Conservation (phyloP, 2,329 filamentous ascomycete species). For the Spiromastix sp. region DNA sequence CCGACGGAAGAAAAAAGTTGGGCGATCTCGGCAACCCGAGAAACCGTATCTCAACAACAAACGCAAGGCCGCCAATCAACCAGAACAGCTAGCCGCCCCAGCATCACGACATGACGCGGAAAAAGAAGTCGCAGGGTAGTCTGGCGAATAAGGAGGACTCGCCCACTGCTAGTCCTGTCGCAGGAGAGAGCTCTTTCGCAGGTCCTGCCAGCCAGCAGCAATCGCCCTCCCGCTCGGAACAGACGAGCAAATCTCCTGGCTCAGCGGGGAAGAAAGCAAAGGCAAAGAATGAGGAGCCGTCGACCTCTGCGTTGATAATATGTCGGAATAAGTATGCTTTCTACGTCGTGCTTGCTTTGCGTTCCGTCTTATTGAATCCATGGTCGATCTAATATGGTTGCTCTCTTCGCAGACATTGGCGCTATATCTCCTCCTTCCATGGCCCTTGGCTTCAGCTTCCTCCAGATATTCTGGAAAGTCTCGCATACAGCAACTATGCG, state of each 20-base stretch:
- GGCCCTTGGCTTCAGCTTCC: conserved; percentile 75
- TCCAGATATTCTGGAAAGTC: conserved; percentile 64
- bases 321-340: conserved; percentile 55
- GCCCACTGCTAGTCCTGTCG: neutral
- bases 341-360: neutral
- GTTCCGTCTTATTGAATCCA: neutral
- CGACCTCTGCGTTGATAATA: conserved; percentile 46
- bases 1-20: too few species aligned
- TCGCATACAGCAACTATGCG: conserved; percentile 71
- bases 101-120: conserved; percentile 11
- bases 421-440: conserved; percentile 73
- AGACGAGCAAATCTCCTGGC: conserved; percentile 6
- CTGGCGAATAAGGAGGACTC: conserved; percentile 5
- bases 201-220: conserved; percentile 2
- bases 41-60: too few species aligned
- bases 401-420: conserved; percentile 58
- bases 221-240: conserved; percentile 1
- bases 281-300: conserved; percentile 15
- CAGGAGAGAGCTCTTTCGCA: conserved; percentile 1
- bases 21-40: too few species aligned
- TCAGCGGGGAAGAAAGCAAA: conserved; percentile 5
- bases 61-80: too few species aligned
- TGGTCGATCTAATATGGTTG: neutral
- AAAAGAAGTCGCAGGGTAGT: conserved; percentile 12
- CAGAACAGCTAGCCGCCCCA: too few species aligned